Evolutionary conservation across 169 alveolate species (phyloP).

Genomic region (Theileria annulata): DNA sequence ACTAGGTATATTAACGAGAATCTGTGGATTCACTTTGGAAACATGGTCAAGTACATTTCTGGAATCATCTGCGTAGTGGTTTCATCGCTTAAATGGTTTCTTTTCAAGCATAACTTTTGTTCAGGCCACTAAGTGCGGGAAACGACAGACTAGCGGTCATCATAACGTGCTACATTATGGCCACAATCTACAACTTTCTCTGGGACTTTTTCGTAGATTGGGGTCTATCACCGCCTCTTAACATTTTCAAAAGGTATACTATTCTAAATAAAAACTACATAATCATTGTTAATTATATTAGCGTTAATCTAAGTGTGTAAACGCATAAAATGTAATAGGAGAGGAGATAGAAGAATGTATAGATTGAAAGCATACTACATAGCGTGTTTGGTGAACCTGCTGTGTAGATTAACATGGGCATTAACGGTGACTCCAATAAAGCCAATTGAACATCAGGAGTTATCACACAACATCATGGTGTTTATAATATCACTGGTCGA

Average conservation of each 20-base stretch:
- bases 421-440: constrained; percentile 46
- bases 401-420: constrained; percentile 67
- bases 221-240: constrained; percentile 75
- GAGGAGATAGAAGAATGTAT: constrained; percentile 58
- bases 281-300: no score
- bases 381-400: constrained; percentile 61
- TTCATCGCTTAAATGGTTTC: constrained; percentile 61
- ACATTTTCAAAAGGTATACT: constrained; percentile 62
- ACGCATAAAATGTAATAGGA: not conserved
- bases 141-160: constrained; percentile 56
- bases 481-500: constrained; percentile 32
- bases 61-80: constrained; percentile 40
- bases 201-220: constrained; percentile 88
- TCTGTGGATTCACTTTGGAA: constrained; percentile 42
- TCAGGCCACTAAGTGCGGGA: not conserved
- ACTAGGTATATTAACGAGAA: constrained; percentile 40
- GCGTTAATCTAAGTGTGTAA: not conserved
- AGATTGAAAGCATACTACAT: constrained; percentile 57
- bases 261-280: not conserved
- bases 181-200: constrained; percentile 79
- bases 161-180: constrained; percentile 76
- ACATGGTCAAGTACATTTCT: constrained; percentile 31
- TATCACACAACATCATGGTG: constrained; percentile 34
- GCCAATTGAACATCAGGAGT: constrained; percentile 23
- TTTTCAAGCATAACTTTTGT: constrained; percentile 18